A percentile compares a stretch with the other conserved stretches of the same genome.
Conservation (phyloP, 2,329 filamentous ascomycete species). For the Sporothrix mexicana region DNA sequence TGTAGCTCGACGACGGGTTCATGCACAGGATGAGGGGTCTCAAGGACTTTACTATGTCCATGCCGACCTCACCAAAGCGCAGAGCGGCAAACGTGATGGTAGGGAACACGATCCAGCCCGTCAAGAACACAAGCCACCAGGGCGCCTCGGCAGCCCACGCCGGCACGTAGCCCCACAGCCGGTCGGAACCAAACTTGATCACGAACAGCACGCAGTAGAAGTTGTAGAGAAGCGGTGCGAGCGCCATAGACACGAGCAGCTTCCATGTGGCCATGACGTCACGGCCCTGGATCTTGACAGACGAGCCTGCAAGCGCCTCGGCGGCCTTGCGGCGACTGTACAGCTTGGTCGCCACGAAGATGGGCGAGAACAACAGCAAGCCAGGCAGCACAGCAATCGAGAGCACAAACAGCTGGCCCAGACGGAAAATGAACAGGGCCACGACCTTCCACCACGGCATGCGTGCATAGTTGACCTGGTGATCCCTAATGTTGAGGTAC, state of each 20-base stretch:
- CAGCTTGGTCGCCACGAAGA: conserved; percentile 82
- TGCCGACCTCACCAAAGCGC: conserved; percentile 95
- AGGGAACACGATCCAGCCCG: conserved; percentile 81
- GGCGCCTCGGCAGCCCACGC: conserved; percentile 67
- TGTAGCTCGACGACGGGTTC: conserved; percentile 82
- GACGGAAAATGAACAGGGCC: conserved; percentile 76
- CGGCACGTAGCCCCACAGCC: conserved; percentile 81
- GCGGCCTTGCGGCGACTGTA: conserved; percentile 83
- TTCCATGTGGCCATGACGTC: conserved; percentile 97
- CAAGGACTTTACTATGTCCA: conserved; percentile 97
- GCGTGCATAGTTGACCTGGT: conserved; percentile 91
- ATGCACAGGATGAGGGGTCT: conserved; percentile 85
- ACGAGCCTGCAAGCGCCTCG: conserved; percentile 82
- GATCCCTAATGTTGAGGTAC: conserved; percentile 86
- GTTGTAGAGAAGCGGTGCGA: conserved; percentile 82
- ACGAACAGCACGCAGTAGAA: conserved; percentile 78
- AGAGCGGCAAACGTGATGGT: conserved; percentile 90
- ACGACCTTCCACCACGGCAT: conserved; percentile 79
- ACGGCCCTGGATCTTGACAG: conserved; percentile 84
- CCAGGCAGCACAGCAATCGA: conserved; percentile 84
- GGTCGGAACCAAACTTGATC: conserved; percentile 79
- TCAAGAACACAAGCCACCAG: conserved; percentile 71
- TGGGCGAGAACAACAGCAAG: conserved; percentile 82
- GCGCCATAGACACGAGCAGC: conserved; percentile 81
- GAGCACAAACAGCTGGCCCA: conserved; percentile 77